Base-by-base conservation (phyloP, 805 yeast genomes). In the Candida rishiriensis region DNA sequence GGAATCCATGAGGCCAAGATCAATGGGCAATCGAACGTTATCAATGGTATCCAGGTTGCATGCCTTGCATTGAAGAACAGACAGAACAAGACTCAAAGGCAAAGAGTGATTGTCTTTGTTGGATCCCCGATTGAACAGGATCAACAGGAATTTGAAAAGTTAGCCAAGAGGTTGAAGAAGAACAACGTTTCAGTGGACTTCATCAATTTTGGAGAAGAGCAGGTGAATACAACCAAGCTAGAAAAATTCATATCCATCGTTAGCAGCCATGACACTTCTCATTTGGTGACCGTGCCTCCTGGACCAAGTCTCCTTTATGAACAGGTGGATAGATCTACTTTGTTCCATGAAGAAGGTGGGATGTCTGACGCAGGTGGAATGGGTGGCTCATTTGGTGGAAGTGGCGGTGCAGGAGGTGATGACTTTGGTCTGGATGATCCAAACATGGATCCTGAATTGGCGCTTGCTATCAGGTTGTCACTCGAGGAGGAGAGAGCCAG, bases 391-490 rank as follows among this genome's bases (percentile, higher is more conserved):
- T 78, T 72, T 11, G 75, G 69, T 40, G 28, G 41, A n/a, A 56
- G 43, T 12, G 71, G 66, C 21, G 61, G 52, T 13, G 55, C 40
- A 21, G 76, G 65, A 26, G 75, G 66, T n/a, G 75, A 71, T 47
- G 76, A 70, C 40, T 80, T 79, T 66, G 88, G 81, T 45, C 75
- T 83, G 58, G 79, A 78, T 34, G 98, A 91, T 65, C 91, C 96
- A 29, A 81, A 82, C 53, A 85, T 88, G 81, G 99, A 93, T 58
- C 98, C 98, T 29, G 99, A 93, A 66, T 78, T 93, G 61, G 99
- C 98, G 0, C 74, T 93, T 73, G 99, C 98, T 1, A 77, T 93
- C 58, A 81, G 98, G 61, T 73, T 93, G 65, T 91, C 98, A 0
- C 73, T 93, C 58, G 98, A 93, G 61, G 99, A 93, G 61, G 98